Evolutionary conservation across 441 rosid genomes (phyloP), one percentile per base, ranked within the genome.

Genomic region (Corymbia calophylla): DNA sequence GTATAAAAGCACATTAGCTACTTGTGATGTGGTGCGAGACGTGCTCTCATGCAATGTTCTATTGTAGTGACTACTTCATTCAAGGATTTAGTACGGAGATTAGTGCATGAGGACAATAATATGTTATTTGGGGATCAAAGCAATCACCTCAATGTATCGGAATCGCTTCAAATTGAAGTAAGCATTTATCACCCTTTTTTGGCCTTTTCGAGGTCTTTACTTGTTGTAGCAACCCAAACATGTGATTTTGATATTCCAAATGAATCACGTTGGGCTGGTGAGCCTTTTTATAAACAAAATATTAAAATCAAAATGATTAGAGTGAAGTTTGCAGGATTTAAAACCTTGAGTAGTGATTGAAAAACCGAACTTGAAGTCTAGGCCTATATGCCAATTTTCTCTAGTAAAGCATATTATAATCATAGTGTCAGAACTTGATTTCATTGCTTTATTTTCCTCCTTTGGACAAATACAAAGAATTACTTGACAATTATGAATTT

Each of bases 11-110:
- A 27, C n/a, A 60, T 60, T 13, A 60, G 66, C n/a, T 11, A 29
- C 15, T 15, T 25, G 16, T 0, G 16, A 27, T 27, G 66, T 60
- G 0, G 66, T 5, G 66, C 31, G 1, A 60, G 66, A 60, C 13
- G 31, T 15, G 3, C 23, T 17, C 47, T 5, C 4, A 7, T 32
- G 80, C 48, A 11, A 9, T 70, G 27, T 35, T 35, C 21, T 70
- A 19, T 35, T 3, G 27, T 19, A 19, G 48, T 70, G 25, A 35
- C 6, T 25, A 0, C 7, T 17, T 19, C 48, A 35, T 5, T 18
- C 3, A 12, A 31, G 77, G 23, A 68, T 68, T 31, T 32, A 68
- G 16, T 68, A 32, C 7, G 77, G 39, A 68, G 44, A 68, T 68
- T 68, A 56, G 29, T 23, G 27, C 29, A 29, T 4, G 4, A 56